Base-by-base conservation (phyloP, 208 protist species). In the Crithidia sp. region DNA sequence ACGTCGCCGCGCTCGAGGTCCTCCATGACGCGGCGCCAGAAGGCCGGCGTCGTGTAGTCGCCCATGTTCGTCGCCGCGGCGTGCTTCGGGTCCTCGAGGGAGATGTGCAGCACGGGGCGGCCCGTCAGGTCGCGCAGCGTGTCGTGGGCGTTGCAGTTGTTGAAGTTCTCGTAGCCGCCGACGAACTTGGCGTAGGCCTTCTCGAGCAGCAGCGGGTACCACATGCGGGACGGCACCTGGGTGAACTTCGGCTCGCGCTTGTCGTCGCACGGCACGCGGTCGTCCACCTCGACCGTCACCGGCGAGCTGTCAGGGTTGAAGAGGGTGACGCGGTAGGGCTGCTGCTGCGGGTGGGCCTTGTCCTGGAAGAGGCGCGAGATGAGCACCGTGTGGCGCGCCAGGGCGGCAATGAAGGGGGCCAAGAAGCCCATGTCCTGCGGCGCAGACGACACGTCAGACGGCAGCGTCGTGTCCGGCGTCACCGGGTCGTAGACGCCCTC, bases 181-280 rank as follows among this genome's bases (percentile, higher is more conserved):
- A 94, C 83, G 71, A 94, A 94, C 83, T 96, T 96, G 17, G 92
- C 92, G 80, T 96, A 96, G 41, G 92, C 92, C 89, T 96, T 96
- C 82, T 96, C 92, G 59, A 96, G 82, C 57, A 96, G 72, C 40
- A 94, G 74, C 44, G 92, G 90, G 74, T 92, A 96, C 86, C 86
- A 91, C 77, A 89, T 86, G 44, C 81, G 87, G 8, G 79, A 76
- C 41, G 89, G 87, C 47, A 88, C 79, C 44, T 79, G 87, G 16
- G 87, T 89, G 71, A 92, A 95, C 81, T 89, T 90, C 37, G 90
- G 90, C 62, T 86, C 82, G n/a, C 82, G 74, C 28, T 83, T 83
- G 47, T 71, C 79, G 67, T 93, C 80, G 71, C 85, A 89, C 40
- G 90, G 88, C 41, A 95, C 79, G 62, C 90, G 88, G 69, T 93